These are phyloP conservation scores for Flaveria bidentis DNA, from an alignment of 129 eudicot genomes.

Conservation along the genomic window DNA sequence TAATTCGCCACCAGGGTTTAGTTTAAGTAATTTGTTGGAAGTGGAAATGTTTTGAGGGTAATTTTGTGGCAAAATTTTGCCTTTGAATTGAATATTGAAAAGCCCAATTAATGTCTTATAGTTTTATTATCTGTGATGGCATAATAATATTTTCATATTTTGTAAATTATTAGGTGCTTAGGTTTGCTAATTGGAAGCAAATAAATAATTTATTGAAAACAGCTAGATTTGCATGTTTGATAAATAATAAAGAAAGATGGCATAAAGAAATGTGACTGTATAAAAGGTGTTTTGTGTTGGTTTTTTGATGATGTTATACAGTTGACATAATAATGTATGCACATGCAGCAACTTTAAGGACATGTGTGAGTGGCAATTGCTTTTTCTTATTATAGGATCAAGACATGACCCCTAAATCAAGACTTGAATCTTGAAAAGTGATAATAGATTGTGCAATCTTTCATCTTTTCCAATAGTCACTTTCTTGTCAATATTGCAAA, in stretches of 20 bases:
- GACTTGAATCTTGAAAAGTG: slow-evolving; percentile 33
- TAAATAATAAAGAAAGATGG: slow-evolving; percentile 6
- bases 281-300: slow-evolving; percentile 14
- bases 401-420: slow-evolving; percentile 25
- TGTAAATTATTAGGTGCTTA: neutral
- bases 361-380: slow-evolving; percentile 22
- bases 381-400: slow-evolving; percentile 30
- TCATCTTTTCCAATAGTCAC: slow-evolving; percentile 33
- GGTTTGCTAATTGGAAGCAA: neutral
- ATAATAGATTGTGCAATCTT: slow-evolving; percentile 31
- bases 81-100: neutral
- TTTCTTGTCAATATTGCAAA: neutral
- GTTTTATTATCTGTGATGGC: neutral
- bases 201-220: neutral
- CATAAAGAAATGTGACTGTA: neutral
- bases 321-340: slow-evolving; percentile 17
- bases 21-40: neutral
- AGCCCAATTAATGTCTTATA: neutral
- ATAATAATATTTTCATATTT: neutral
- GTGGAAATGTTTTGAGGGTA: too few species aligned
- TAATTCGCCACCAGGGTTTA: neutral
- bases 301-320: slow-evolving; percentile 13
- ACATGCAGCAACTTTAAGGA: slow-evolving; percentile 20
- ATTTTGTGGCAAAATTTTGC: neutral
- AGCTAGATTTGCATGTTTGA: neutral